Base-by-base conservation (phyloP, 176 grass and related monocot species). In the Ananas comosus region DNA sequence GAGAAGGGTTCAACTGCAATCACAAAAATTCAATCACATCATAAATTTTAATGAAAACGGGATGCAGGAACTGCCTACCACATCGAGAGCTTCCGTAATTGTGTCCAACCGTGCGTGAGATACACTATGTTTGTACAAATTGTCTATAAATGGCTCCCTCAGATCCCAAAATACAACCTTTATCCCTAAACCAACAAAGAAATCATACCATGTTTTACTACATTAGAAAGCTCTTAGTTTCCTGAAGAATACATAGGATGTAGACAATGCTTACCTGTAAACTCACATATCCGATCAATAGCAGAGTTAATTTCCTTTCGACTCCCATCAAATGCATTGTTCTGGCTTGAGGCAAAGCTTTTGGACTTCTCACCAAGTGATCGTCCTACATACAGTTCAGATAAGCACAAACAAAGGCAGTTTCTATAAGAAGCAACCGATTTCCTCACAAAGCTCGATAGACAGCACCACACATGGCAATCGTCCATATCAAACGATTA, bases 101-200 rank as follows among this genome's bases (percentile, higher is more conserved):
- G 74, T 70, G 12, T 97, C 94, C 61, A 97, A 56, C 63, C 94
- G 80, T 65, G 86, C 74, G 71, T 97, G 89, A 11, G 82, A 51
- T 70, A 85, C 86, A 79, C 42, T 77, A 33, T 83, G 81, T 86
- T 81, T 97, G 78, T 97, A 97, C 19, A 97, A 73, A 70, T 92
- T 92, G 23, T 90, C 87, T 73, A 97, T 92, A 85, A 90, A 97
- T 74, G 84, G 81, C 66, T 82, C 86, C 51, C 88, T 88, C 72
- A 92, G 69, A 78, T 97, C 94, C 94, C 94, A 97, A 82, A 97
- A 97, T 83, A 97, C 86, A 58, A 92, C 86, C 72, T 97, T 97
- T 67, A 64, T 85, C 29, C 94, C 94, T 97, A 83, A 47, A 14
- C 78, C 78, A 83, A 53, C 54, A 78, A 63, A 85, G 29, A 69